Evolutionary conservation across 208 protist genomes (phyloP).

Genomic region (Trypanosoma avium): DNA sequence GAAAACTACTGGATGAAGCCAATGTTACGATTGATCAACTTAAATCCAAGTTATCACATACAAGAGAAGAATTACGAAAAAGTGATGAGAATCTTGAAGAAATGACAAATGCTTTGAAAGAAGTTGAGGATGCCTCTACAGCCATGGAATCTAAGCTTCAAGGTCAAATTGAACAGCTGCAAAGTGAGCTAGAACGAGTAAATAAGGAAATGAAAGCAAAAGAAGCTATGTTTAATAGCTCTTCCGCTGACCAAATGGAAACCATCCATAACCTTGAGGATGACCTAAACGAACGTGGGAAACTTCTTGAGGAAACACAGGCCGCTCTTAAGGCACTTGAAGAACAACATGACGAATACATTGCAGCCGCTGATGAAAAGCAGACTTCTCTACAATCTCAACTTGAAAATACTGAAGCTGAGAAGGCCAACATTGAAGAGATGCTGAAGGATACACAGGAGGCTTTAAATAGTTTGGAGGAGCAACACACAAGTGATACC

Average conservation of each 20-base stretch:
- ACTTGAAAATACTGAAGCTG: slow-evolving; percentile 1
- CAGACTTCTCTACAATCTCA: background rate
- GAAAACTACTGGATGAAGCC: slow-evolving; percentile 6
- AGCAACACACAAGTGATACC: slow-evolving; percentile 10
- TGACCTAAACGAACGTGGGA: slow-evolving; percentile 19
- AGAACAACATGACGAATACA: slow-evolving; percentile 10
- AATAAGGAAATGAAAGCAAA: slow-evolving; percentile 18
- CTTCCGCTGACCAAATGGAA: slow-evolving; percentile 9
- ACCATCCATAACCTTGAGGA: slow-evolving; percentile 15
- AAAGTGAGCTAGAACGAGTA: slow-evolving; percentile 5
- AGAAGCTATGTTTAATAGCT: background rate
- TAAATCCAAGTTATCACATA: background rate
- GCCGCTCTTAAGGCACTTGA: slow-evolving; percentile 28
- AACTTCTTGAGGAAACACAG: slow-evolving; percentile 20
- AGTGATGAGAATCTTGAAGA: slow-evolving; percentile 15
- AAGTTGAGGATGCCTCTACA: slow-evolving; percentile 13
- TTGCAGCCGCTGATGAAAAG: slow-evolving; percentile 18
- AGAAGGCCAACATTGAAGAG: slow-evolving; percentile 14
- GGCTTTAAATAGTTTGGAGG: slow-evolving; percentile 22
- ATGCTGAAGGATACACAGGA: slow-evolving; percentile 23
- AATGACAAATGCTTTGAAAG: slow-evolving; percentile 16
- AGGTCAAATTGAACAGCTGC: slow-evolving; percentile 11
- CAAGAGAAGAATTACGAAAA: slow-evolving; percentile 6
- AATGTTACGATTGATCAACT: slow-evolving; percentile 11
- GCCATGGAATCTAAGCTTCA: slow-evolving; percentile 22